phyloP scores from a whole-genome alignment of 2,329 filamentous ascomycete species.

The Rutstroemia sp. region DNA sequence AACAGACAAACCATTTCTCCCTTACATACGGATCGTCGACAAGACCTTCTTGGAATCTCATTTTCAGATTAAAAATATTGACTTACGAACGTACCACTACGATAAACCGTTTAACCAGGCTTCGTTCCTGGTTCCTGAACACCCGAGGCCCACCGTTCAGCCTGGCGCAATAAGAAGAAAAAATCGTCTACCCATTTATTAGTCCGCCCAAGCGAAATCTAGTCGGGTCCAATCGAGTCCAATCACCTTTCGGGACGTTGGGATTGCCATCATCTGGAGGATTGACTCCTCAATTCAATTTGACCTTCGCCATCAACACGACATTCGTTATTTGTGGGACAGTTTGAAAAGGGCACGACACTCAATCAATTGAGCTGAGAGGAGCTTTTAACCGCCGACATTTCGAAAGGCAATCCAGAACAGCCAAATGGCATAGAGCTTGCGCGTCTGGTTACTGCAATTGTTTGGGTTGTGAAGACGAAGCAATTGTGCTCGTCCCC shows the following conservation, averaged over 20 bases:
- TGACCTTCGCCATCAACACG: not conserved
- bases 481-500: constrained; percentile 14
- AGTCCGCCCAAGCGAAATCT: not conserved
- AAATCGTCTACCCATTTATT: constrained; percentile 1
- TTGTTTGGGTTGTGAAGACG: constrained; percentile 10
- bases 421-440: constrained; percentile 10
- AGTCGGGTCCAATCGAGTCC: not conserved
- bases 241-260: not conserved
- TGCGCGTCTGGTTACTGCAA: constrained; percentile 7
- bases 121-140: constrained; percentile 5
- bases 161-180: not conserved
- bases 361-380: not conserved
- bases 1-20: too few species aligned
- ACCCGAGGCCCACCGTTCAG: not conserved
- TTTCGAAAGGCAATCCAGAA: constrained; percentile 15
- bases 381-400: not conserved
- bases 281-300: not conserved
- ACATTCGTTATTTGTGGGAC: constrained; percentile 2
- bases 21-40: too few species aligned
- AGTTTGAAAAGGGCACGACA: not conserved
- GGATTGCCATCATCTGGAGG: not conserved
- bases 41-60: too few species aligned
- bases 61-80: too few species aligned
- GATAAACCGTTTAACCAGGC: not conserved
- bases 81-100: not conserved